phyloP scores from a whole-genome alignment of 257 asterid genomes.

The Capsicum pubescens region DNA sequence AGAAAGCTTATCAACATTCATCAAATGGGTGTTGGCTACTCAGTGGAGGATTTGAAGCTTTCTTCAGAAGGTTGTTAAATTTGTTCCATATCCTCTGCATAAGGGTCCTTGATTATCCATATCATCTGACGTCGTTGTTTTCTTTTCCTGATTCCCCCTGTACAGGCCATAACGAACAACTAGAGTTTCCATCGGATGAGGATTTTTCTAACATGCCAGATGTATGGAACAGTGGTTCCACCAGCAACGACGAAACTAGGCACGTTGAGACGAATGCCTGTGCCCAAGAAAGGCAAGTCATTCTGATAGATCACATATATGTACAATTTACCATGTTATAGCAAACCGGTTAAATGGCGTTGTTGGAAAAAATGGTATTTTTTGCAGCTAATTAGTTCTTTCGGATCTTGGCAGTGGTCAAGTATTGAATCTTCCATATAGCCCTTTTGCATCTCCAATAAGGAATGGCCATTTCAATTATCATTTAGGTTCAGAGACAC shows the following conservation, averaged over 20 bases:
- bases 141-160: conserved; percentile 36
- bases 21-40: conserved; percentile 49
- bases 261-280: conserved; percentile 21
- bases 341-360: not conserved
- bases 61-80: conserved; percentile 55
- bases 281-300: conserved; percentile 35
- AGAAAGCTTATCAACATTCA: conserved; percentile 25
- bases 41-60: conserved; percentile 54
- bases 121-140: not conserved
- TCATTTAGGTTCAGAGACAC: conserved; percentile 47
- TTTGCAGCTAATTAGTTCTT: not conserved
- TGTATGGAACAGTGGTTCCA: conserved; percentile 44
- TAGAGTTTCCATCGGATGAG: conserved; percentile 50
- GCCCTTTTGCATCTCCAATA: conserved; percentile 65
- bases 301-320: not conserved
- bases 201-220: conserved; percentile 45
- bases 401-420: conserved; percentile 47
- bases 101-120: not conserved
- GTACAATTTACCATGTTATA: not conserved
- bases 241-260: conserved; percentile 26
- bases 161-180: conserved; percentile 34
- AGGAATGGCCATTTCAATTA: conserved; percentile 62
- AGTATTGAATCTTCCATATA: conserved; percentile 72
- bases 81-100: not conserved
- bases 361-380: not conserved